phyloP scores from a whole-genome alignment of 805 yeast species.

The Starmera dryadoides region DNA sequence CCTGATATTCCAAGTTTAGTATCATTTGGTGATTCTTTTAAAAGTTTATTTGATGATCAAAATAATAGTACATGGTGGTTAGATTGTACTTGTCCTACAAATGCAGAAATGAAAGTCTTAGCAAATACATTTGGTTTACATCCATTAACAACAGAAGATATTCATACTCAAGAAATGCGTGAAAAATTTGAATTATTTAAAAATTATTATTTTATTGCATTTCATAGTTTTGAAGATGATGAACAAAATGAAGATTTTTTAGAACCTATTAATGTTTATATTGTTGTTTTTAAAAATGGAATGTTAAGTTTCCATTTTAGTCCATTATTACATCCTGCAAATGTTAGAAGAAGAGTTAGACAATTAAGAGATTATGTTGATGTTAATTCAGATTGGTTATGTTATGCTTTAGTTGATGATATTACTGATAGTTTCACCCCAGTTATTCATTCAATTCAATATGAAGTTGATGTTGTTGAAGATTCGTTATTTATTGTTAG shows the following conservation, averaged over 20 bases:
- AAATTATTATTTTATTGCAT: constrained; percentile 88
- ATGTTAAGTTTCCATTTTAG: constrained; percentile 63
- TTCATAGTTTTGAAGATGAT: constrained; percentile 92
- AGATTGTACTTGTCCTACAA: constrained; percentile 91
- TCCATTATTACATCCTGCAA: constrained; percentile 63
- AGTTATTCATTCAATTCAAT: constrained; percentile 67
- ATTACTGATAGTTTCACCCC: constrained; percentile 83
- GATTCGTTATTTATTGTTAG: constrained; percentile 76
- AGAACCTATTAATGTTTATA: constrained; percentile 72
- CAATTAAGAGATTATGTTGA: constrained; percentile 72
- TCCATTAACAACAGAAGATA: constrained; percentile 97
- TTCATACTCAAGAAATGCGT: constrained; percentile 91
- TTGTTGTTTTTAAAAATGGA: constrained; percentile 65
- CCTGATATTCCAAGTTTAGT: constrained; percentile 78
- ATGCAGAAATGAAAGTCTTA: constrained; percentile 85
- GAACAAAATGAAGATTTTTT: constrained; percentile 73
- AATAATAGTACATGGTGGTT: constrained; percentile 99
- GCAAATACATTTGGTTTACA: constrained; percentile 95
- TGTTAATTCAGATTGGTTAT: constrained; percentile 75
- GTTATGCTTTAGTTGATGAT: constrained; percentile 78
- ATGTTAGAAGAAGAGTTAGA: constrained; percentile 76
- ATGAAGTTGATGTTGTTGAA: constrained; percentile 76
- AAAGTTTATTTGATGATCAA: constrained; percentile 67
- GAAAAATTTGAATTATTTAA: constrained; percentile 93
- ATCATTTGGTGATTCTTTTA: constrained; percentile 54